Base-by-base conservation (phyloP, 2,329 filamentous ascomycete species). In the Pezicula rhizophila region DNA sequence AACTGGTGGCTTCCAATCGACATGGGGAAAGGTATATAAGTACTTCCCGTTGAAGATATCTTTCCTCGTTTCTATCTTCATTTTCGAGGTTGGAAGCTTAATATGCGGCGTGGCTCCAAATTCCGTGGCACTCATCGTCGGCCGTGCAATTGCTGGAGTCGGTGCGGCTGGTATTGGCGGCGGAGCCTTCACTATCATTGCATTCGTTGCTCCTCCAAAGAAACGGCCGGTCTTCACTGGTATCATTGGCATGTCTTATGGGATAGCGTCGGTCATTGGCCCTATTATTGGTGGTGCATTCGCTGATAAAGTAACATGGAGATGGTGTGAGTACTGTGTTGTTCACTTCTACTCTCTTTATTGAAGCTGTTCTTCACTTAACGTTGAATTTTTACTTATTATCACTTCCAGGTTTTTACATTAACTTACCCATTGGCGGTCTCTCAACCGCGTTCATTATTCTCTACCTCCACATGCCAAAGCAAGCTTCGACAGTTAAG, bases 161-260 rank as follows among this genome's bases (percentile, higher is more conserved):
- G 57, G 59, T 5, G 53, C 51, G 38, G 56, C 47, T 41, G 59
- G 51, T 4, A 42, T 48, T 26, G 25, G 49, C 71, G 64, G 59
- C 0, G 70, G 71, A 0, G 64, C 63, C 1, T 66, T 72, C 59
- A 70, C 61, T 4, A 71, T 72, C 46, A 68, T 71, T 49, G 69
- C 60, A 0, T 68, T 60, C 34, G 46, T 54, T 14, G 62, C 60
- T 1, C 51, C 56, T 5, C 62, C 61, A 23, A 25, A 20, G 8
- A 45, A 33, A n/a, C 35, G 49, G 15, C 49, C 52, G 3, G 31
- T 33, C 1, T 48, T 39, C 14, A 42, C 28, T 44, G 62, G 63
- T 40, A 39, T 64, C 15, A 28, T 66, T 35, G 61, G 58, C 46
- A 55, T 52, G 35, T 51, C 48, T 14, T 61, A 44, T 51, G 52